Base-by-base conservation (phyloP, 352 stramenopile species). In the Albugo laibachii region DNA sequence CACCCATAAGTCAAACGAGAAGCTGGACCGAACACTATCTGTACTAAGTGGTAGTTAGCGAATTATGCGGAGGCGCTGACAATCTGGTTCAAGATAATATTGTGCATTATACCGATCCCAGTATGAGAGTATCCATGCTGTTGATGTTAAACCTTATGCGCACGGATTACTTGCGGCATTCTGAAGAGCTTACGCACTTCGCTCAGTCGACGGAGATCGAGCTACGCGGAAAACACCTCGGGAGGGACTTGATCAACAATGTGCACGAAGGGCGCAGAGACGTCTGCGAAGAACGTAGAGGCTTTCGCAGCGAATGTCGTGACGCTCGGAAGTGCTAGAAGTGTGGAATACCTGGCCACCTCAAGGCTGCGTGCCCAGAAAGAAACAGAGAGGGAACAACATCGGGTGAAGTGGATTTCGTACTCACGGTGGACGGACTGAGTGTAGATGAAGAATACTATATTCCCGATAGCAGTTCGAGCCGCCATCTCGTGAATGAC, bases 21-120 rank as follows among this genome's bases (percentile, higher is more conserved):
- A 37, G 43, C 21, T 55, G 42, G 49, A 41, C 45, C 10, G 49
- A 55, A 3, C 49, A 55, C 34, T 31, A 47, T 20, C 16, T 49
- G 4, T 55, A 55, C 19, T 18, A 49, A 39, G 27, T 50, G 10
- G 49, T 35, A n/a, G 38, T 39, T 1, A 14, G 27, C 21, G 49
- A 50, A 1, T 34, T 41, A 21, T 41, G 43, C 6, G 36, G 13
- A 10, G 20, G 16, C 3, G 20, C 38, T 10, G 38, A 43, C 16
- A 24, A 54, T 5, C 15, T 54, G 13, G 53, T 58, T 1, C 21
- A 55, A 12, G 38, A 43, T 8, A 43, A 43, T 8, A 43, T 43
- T 8, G 38, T 43, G 3, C 16, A 24, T 8, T 43, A 43, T 43
- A 8, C 38, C 16, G 16, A 24, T 8, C 38, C 38, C 3, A 10